These are phyloP conservation scores for Clonostachys rhizophaga DNA, from an alignment of 2,329 filamentous ascomycete genomes.

Conservation along the genomic window DNA sequence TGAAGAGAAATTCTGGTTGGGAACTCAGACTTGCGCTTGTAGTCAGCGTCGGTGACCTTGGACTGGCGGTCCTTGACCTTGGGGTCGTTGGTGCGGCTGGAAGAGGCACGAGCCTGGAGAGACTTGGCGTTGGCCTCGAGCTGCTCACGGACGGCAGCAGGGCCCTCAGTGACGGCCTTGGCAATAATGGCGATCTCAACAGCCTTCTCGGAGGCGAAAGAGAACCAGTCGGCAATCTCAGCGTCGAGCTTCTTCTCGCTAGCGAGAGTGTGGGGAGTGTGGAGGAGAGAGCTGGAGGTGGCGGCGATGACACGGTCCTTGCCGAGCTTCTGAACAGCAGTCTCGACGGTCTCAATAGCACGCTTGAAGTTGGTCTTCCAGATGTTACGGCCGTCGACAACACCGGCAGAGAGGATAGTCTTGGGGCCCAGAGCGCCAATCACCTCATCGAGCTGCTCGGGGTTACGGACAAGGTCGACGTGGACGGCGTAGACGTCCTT, in stretches of 20 bases:
- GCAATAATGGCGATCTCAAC: slow-evolving; percentile 87
- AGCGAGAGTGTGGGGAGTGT: slow-evolving; percentile 95
- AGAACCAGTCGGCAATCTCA: slow-evolving; percentile 97
- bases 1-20: slow-evolving; percentile 79
- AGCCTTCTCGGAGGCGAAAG: slow-evolving; percentile 94
- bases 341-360: slow-evolving; percentile 86
- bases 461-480: slow-evolving; percentile 95
- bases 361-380: slow-evolving; percentile 99
- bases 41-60: slow-evolving; percentile 76
- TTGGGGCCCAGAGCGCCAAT: slow-evolving; percentile 77
- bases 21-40: slow-evolving; percentile 93
- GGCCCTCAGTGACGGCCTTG: slow-evolving; percentile 93
- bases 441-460: slow-evolving; percentile 91
- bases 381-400: slow-evolving; percentile 98
- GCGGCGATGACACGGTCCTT: slow-evolving; percentile 96
- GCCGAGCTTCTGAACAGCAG: slow-evolving; percentile 88
- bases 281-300: slow-evolving; percentile 94
- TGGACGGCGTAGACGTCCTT: slow-evolving; percentile 81
- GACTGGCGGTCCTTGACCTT: slow-evolving; percentile 95
- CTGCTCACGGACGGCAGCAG: slow-evolving; percentile 77
- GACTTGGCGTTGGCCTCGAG: slow-evolving; percentile 98
- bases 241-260: slow-evolving; percentile 97
- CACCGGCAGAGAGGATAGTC: slow-evolving; percentile 89
- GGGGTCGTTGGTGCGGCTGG: slow-evolving; percentile 93
- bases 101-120: slow-evolving; percentile 83